Evolutionary conservation across 306 rosid species (phyloP).

Genomic region (Prosopis cineraria): DNA sequence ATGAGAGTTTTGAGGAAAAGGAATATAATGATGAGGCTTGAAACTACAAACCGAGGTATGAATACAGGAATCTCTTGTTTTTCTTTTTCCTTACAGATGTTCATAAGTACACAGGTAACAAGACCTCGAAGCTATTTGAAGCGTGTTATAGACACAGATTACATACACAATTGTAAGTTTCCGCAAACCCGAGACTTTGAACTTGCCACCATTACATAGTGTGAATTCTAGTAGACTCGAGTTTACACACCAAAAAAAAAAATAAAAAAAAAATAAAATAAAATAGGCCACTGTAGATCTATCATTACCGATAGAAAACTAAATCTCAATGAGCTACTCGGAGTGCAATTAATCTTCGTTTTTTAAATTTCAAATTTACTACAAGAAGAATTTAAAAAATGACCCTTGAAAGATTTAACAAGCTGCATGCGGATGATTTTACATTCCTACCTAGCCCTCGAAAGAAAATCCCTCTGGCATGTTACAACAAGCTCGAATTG

Average conservation of each 20-base stretch:
- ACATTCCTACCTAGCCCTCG: slow-evolving; percentile 31
- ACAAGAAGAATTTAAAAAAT: not conserved
- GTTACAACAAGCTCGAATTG: slow-evolving; percentile 66
- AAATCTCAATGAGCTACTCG: not conserved
- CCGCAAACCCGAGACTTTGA: not conserved
- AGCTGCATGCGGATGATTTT: not conserved
- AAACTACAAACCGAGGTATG: slow-evolving; percentile 65
- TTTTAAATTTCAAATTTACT: not conserved
- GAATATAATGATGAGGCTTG: not conserved
- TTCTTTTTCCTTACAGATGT: not conserved
- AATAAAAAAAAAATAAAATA: too few species aligned
- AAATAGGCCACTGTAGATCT: not conserved
- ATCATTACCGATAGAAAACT: not conserved
- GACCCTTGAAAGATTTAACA: not conserved
- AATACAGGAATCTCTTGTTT: not conserved
- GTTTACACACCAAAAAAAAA: too few species aligned
- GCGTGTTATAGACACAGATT: not conserved
- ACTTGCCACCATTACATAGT: not conserved
- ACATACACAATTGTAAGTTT: not conserved
- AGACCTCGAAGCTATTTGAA: not conserved
- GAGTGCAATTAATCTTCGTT: not conserved
- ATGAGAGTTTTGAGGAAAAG: not conserved
- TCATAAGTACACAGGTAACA: not conserved
- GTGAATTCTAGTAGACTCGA: not conserved
- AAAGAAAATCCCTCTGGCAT: slow-evolving; percentile 65